Conservation (phyloP, 2,329 filamentous ascomycete species). For the Exophiala sp. region DNA sequence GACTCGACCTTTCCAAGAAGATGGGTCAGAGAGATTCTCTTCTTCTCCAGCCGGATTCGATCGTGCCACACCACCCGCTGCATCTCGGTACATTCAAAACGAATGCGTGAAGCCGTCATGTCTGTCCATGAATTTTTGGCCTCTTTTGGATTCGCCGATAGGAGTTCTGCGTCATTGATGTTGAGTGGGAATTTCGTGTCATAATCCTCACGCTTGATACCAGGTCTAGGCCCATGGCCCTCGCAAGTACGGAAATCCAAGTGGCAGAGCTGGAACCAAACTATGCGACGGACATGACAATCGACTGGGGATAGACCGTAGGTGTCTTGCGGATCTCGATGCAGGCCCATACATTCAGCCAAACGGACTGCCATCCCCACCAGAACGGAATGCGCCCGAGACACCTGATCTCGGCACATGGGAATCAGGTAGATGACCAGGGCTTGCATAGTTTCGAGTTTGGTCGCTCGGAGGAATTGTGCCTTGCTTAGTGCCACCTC, state of each 20-base stretch:
- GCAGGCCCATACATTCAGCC: conserved; percentile 73
- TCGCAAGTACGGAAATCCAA: conserved; percentile 72
- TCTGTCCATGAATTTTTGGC: conserved; percentile 58
- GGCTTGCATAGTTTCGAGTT: conserved; percentile 70
- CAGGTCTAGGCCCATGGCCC: conserved; percentile 67
- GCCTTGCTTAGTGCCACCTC: conserved; percentile 66
- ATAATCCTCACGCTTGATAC: conserved; percentile 70
- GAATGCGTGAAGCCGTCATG: conserved; percentile 63
- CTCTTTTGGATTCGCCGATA: conserved; percentile 43
- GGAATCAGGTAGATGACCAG: conserved; percentile 68
- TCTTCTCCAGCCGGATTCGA: conserved; percentile 60
- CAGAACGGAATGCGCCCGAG: conserved; percentile 68
- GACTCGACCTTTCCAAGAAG: conserved; percentile 66
- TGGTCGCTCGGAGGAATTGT: conserved; percentile 68
- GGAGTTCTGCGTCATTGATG: conserved; percentile 63
- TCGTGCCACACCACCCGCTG: conserved; percentile 68
- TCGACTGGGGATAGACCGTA: conserved; percentile 66
- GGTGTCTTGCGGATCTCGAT: conserved; percentile 62
- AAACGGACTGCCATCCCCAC: conserved; percentile 69
- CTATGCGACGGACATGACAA: conserved; percentile 65
- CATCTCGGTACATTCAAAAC: conserved; percentile 72
- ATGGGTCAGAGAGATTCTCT: conserved; percentile 59
- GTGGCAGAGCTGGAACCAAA: conserved; percentile 77
- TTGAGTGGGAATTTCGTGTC: conserved; percentile 71
- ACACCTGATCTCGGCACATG: conserved; percentile 68